These are phyloP conservation scores for Solanum dulcamara DNA, from an alignment of 257 asterid genomes.

Conservation along the genomic window DNA sequence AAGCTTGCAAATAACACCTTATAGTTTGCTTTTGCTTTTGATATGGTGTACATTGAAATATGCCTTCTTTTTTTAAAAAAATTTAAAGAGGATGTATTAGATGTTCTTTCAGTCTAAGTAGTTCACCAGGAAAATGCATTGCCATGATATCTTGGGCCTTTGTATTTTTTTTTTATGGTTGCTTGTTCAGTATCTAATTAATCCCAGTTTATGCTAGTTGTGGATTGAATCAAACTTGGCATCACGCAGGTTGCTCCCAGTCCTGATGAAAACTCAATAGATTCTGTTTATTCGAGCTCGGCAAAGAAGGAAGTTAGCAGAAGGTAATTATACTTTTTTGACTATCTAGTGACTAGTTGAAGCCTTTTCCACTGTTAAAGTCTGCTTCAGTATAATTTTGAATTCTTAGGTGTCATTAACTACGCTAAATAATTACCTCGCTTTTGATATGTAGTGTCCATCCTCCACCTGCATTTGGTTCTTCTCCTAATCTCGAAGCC, in stretches of 20 bases:
- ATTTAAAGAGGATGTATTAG: not conserved
- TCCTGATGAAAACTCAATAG: constrained; percentile 44
- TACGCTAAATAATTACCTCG: constrained; percentile 6
- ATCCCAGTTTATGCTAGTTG: constrained; percentile 6
- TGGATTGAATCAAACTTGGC: constrained; percentile 7
- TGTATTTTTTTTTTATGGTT: not conserved
- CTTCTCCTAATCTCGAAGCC: constrained; percentile 96
- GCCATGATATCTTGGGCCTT: not conserved
- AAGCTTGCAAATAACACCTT: not conserved
- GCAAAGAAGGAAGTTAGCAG: constrained; percentile 31
- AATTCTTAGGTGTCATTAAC: not conserved
- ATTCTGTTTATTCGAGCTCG: constrained; percentile 37
- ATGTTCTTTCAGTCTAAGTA: not conserved
- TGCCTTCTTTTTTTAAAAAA: not conserved
- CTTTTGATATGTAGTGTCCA: constrained; percentile 51
- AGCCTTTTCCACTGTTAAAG: not conserved
- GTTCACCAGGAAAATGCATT: not conserved
- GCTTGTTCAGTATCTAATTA: constrained; percentile 2
- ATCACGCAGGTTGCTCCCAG: constrained; percentile 54
- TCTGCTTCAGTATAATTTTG: not conserved
- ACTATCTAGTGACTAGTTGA: not conserved
- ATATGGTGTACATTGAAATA: not conserved
- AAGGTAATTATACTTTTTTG: constrained; percentile 9
- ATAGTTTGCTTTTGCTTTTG: not conserved
- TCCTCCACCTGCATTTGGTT: constrained; percentile 99